Percentiles rank a stretch among this genome's conserved stretches.
Evolutionary conservation across 805 yeast genomes (phyloP).

Genomic region (Cephaloascus fragrans): DNA sequence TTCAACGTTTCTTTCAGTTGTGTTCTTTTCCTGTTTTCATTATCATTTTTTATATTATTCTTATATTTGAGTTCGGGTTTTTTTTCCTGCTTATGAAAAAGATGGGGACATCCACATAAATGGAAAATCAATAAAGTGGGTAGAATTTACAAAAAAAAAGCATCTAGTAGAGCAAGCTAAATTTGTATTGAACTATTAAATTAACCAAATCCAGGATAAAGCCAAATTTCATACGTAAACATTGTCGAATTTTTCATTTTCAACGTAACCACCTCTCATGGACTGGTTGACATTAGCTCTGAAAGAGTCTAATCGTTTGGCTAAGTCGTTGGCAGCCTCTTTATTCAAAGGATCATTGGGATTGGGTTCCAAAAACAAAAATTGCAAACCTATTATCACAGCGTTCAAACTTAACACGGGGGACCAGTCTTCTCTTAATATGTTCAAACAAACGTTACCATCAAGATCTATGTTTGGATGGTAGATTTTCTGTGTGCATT

Average conservation of each 20-base stretch:
- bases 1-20: too few species aligned
- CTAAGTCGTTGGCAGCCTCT: slow-evolving; percentile 64
- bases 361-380: slow-evolving; percentile 82
- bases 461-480: slow-evolving; percentile 91
- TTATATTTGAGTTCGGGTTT: too few species aligned
- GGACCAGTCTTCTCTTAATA: slow-evolving; percentile 91
- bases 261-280: slow-evolving; percentile 67
- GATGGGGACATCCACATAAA: too few species aligned
- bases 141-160: too few species aligned
- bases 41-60: too few species aligned
- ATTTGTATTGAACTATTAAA: too few species aligned
- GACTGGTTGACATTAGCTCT: slow-evolving; percentile 44
- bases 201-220: too few species aligned
- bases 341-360: slow-evolving; percentile 89
- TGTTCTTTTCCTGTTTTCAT: too few species aligned
- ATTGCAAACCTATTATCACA: slow-evolving; percentile 76
- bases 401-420: slow-evolving; percentile 82
- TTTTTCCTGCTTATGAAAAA: too few species aligned
- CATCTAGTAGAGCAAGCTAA: too few species aligned
- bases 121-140: too few species aligned
- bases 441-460: slow-evolving; percentile 88
- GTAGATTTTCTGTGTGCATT: slow-evolving; percentile 61
- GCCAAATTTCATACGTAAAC: slow-evolving; percentile 24
- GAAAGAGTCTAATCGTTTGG: slow-evolving; percentile 37
- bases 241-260: slow-evolving; percentile 49